Evolutionary conservation across 2,329 filamentous ascomycete species (phyloP).

Genomic region (Stachybotrys elegans): DNA sequence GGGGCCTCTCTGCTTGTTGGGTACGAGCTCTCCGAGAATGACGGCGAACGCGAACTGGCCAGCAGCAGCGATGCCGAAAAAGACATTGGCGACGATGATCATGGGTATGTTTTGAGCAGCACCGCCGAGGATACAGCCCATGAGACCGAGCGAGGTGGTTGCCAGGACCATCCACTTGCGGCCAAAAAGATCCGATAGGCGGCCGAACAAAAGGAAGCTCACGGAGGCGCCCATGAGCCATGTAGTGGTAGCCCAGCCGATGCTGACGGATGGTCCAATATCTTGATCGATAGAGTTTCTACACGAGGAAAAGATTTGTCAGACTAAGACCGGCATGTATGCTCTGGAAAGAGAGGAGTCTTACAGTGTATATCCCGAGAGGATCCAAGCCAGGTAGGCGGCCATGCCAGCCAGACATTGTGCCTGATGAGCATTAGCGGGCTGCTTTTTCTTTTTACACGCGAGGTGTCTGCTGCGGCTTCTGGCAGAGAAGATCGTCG

Average conservation of each 20-base stretch:
- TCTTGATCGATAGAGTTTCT: conserved; percentile 27
- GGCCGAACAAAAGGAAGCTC: conserved; percentile 34
- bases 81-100: conserved; percentile 31
- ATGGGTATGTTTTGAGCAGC: conserved; percentile 26
- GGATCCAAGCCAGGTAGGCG: conserved; percentile 28
- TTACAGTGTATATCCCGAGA: conserved; percentile 29
- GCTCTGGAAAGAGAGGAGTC: conserved; percentile 2
- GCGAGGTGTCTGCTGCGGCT: background rate
- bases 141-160: conserved; percentile 24
- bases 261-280: conserved; percentile 23
- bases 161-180: conserved; percentile 34
- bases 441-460: too few species aligned
- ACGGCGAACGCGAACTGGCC: conserved; percentile 36
- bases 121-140: conserved; percentile 32
- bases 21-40: conserved; percentile 37
- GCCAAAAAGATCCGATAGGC: conserved; percentile 37
- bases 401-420: conserved; percentile 26
- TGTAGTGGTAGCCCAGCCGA: conserved; percentile 27
- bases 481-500: background rate
- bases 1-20: conserved; percentile 33
- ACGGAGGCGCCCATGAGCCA: conserved; percentile 34
- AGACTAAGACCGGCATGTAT: too few species aligned
- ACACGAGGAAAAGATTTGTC: too few species aligned
- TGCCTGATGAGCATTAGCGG: too few species aligned
- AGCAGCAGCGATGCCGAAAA: conserved; percentile 32